Evolutionary conservation across 192 early-diverging fungal species (phyloP), one percentile per base, ranked within the genome.

Genomic region (Pilobolus umbonatus): DNA sequence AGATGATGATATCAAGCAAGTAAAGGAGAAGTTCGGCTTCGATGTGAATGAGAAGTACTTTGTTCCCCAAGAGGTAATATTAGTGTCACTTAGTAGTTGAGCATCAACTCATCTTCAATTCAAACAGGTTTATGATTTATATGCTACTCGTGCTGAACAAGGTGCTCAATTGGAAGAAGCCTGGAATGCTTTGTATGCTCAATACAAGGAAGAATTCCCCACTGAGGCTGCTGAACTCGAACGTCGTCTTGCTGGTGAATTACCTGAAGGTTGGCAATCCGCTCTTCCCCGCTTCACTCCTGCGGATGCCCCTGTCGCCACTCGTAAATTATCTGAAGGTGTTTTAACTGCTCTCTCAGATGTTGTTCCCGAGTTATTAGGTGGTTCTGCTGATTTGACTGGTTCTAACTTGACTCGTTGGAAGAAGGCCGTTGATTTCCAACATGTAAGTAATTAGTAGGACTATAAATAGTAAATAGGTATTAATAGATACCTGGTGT

Each of bases 381-480:
- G 93, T 67, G 96, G 96, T 24, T 98, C 95, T 29, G 96, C 96
- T 14, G 96, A 99, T 75, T 75, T 99, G 71, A 96, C 95, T 39
- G 91, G 83, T 30, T 97, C 95, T 51, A 99, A 96, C 75, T 81
- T 94, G 73, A 96, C 94, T 43, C 81, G 90, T 38, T 98, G 94
- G 92, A 95, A 95, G 83, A 78, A 63, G 15, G 95, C 92, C n/a
- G 86, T 83, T 22, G 96, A 99, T 75, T 95, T 95, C 84, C 93
- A 95, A 78, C 83, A 81, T 17, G 54, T 53, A 53, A 53, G 51
- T 35, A 34, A 35, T 53, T 28, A 17, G 21, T 35, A n/a, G n/a
- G 29, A n/a, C 2, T 53, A 17, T 10, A 32, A 35, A 12, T 17
- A 14, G 11, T 15, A 53, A 30, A 53, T 22, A n/a, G 15, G 32